These are phyloP conservation scores for Oemleria cerasiformis DNA, from an alignment of 306 rosid species.

Conservation along the genomic window DNA sequence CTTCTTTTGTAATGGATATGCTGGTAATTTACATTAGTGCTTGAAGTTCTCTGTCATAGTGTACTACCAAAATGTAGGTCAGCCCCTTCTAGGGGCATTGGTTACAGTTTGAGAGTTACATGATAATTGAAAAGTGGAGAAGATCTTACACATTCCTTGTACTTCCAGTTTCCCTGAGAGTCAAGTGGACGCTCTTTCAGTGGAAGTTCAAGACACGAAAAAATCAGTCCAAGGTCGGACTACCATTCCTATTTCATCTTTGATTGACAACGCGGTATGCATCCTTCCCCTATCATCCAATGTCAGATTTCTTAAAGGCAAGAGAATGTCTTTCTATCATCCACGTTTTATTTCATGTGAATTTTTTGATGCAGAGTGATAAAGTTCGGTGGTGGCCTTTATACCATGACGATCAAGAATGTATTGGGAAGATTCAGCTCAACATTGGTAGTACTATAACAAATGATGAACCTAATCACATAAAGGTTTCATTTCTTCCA, in stretches of 20 bases:
- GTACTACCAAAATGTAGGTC: background rate
- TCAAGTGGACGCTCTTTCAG: conserved; percentile 80
- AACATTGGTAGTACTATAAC: conserved; percentile 63
- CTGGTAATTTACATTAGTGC: background rate
- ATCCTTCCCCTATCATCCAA: conserved; percentile 13
- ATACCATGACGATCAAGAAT: conserved; percentile 78
- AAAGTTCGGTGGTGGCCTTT: conserved; percentile 91
- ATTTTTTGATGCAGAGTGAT: conserved; percentile 55
- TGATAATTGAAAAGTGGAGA: conserved; percentile 1
- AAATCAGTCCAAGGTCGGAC: conserved; percentile 74
- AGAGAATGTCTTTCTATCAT: background rate
- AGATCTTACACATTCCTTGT: conserved; percentile 21
- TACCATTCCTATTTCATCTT: conserved; percentile 71
- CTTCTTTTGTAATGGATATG: background rate
- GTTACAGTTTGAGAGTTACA: background rate
- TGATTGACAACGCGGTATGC: conserved; percentile 68
- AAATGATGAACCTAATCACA: conserved; percentile 61
- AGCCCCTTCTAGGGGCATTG: background rate
- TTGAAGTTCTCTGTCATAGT: conserved; percentile 14
- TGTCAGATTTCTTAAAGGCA: conserved; percentile 3
- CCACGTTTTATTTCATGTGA: conserved; percentile 20
- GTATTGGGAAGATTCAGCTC: conserved; percentile 93
- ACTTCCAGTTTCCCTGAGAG: conserved; percentile 84
- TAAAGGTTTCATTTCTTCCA: conserved; percentile 57
- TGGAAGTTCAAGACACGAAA: conserved; percentile 74